Evolutionary conservation across 306 rosid genomes (phyloP).

Genomic region (cucumber (Cucumis sativus)): Cucumber_9930_V3 NC_026658.2:25323001-25323500

Average conservation of each 20-base stretch:
- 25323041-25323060: slow-evolving; percentile 63
- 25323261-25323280: neutral
- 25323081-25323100: slow-evolving; percentile 32
- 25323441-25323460: neutral
- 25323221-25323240: neutral
- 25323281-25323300: neutral
- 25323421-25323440: neutral
- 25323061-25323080: slow-evolving; percentile 31
- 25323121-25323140: slow-evolving; percentile 78
- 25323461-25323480: slow-evolving; percentile 21
- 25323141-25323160: slow-evolving; percentile 35
- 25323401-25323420: neutral
- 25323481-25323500: slow-evolving; percentile 55
- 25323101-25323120: slow-evolving; percentile 56
- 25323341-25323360: neutral
- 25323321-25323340: slow-evolving; percentile 4
- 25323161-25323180: slow-evolving; percentile 48
- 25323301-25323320: neutral
- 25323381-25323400: neutral
- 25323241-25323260: slow-evolving; percentile 1
- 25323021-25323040: slow-evolving; percentile 58
- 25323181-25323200: slow-evolving; percentile 9
- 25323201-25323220: neutral
- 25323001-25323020: slow-evolving; percentile 82
- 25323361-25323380: neutral